These are phyloP conservation scores for Eucommia ulmoides DNA, from an alignment of 257 asterid species.

Conservation along the genomic window DNA sequence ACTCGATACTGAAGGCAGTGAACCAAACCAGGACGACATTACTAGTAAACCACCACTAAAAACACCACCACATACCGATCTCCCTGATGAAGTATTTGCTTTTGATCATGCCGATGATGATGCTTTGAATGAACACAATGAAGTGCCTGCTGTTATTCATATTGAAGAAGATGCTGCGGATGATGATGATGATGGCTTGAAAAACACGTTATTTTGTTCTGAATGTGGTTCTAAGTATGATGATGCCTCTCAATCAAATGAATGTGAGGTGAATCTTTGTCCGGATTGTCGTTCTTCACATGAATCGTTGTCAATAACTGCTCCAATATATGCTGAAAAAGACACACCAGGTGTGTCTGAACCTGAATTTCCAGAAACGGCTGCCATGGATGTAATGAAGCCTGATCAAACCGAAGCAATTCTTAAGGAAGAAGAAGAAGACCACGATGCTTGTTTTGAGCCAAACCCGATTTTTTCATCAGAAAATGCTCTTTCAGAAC, in stretches of 20 bases:
- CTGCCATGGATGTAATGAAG: slow-evolving; percentile 20
- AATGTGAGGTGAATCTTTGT: slow-evolving; percentile 49
- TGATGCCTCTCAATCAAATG: slow-evolving; percentile 24
- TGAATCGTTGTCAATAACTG: slow-evolving; percentile 15
- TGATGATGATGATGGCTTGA: slow-evolving; percentile 19
- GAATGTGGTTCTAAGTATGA: slow-evolving; percentile 35
- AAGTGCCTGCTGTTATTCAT: slow-evolving; percentile 16
- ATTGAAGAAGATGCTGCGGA: slow-evolving; percentile 14
- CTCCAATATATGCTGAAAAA: slow-evolving; percentile 15
- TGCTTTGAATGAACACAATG: no score
- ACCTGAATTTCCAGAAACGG: slow-evolving; percentile 23
- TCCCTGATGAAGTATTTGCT: slow-evolving; percentile 50
- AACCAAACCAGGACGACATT: slow-evolving; percentile 52
- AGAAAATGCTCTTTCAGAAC: slow-evolving; percentile 10
- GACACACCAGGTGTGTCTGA: slow-evolving; percentile 23
- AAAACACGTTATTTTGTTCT: slow-evolving; percentile 37
- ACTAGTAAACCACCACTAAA: slow-evolving; percentile 26
- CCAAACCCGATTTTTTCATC: slow-evolving; percentile 17
- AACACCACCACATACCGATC: slow-evolving; percentile 24
- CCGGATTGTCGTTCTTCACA: slow-evolving; percentile 37
- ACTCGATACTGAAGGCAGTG: slow-evolving; percentile 61
- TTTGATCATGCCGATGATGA: slow-evolving; percentile 57
- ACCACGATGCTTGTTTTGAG: slow-evolving; percentile 11
- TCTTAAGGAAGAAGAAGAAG: slow-evolving; percentile 16
- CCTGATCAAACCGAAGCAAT: slow-evolving; percentile 15